These are phyloP conservation scores for Mychonastes homosphaera DNA, from an alignment of 139 green algal species.

Conservation along the genomic window DNA sequence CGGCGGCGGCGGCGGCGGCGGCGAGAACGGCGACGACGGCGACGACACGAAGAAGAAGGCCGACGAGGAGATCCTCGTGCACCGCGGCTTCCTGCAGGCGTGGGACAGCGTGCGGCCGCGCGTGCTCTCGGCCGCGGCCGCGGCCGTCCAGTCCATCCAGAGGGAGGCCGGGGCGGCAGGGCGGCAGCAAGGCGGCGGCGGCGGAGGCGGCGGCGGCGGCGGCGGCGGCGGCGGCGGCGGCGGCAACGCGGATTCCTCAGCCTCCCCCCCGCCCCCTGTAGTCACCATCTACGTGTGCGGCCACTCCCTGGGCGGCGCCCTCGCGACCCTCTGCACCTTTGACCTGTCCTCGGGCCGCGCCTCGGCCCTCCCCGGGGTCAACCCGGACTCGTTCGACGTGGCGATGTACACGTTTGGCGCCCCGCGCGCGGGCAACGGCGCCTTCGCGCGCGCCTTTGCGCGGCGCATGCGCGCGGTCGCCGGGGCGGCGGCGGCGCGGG, in stretches of 20 bases:
- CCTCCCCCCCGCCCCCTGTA: too few species aligned
- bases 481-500: too few species aligned
- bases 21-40: too few species aligned
- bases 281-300: constrained; percentile 43
- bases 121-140: neutral
- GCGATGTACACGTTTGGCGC: constrained; percentile 45
- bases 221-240: too few species aligned
- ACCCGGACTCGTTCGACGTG: constrained; percentile 5
- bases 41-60: too few species aligned
- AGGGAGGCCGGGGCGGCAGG: too few species aligned
- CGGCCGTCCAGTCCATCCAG: too few species aligned
- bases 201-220: too few species aligned
- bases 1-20: too few species aligned
- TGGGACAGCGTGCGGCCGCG: constrained; percentile 32
- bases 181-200: too few species aligned
- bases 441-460: constrained; percentile 36
- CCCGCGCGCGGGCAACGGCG: constrained; percentile 37
- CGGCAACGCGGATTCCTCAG: neutral
- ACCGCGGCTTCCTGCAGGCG: constrained; percentile 46
- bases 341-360: constrained; percentile 31
- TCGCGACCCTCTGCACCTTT: constrained; percentile 68
- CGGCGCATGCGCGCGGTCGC: too few species aligned
- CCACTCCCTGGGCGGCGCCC: constrained; percentile 72
- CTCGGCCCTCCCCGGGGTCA: neutral
- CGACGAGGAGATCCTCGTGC: constrained; percentile 34